Conservation (phyloP, 1,284 basidiomycete species). For the Schizophyllum commune region DNA sequence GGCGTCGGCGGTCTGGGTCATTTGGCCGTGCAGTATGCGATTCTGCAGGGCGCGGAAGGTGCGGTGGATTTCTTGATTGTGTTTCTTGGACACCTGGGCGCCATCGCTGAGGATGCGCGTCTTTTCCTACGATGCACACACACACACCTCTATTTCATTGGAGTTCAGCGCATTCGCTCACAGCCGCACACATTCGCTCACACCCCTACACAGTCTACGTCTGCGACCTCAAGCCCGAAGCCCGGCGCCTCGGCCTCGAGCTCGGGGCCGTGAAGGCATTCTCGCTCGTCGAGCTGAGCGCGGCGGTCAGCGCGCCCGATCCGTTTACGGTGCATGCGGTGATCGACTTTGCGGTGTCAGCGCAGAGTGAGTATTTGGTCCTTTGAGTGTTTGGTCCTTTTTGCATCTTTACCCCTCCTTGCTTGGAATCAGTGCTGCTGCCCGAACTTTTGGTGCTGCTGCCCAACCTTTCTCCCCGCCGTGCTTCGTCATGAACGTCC, state of each 20-base stretch:
- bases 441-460: too few species aligned
- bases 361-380: conserved; percentile 18
- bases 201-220: conserved; percentile 14
- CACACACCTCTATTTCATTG: too few species aligned
- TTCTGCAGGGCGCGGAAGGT: conserved; percentile 17
- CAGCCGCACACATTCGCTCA: too few species aligned
- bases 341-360: conserved; percentile 18
- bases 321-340: conserved; percentile 18
- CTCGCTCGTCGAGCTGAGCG: conserved; percentile 14
- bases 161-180: too few species aligned
- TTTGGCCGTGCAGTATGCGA: conserved; percentile 21
- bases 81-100: too few species aligned
- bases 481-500: too few species aligned
- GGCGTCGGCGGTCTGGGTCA: conserved; percentile 24
- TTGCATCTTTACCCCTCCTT: neutral
- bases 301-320: conserved; percentile 7
- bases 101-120: too few species aligned
- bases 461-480: too few species aligned
- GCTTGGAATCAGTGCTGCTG: too few species aligned
- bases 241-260: conserved; percentile 16
- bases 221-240: conserved; percentile 17
- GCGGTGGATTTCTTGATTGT: too few species aligned
- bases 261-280: conserved; percentile 19
- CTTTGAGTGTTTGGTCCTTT: neutral
- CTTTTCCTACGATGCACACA: too few species aligned